phyloP scores from a whole-genome alignment of 208 protist genomes.

The Trichomonas gallinae region DNA sequence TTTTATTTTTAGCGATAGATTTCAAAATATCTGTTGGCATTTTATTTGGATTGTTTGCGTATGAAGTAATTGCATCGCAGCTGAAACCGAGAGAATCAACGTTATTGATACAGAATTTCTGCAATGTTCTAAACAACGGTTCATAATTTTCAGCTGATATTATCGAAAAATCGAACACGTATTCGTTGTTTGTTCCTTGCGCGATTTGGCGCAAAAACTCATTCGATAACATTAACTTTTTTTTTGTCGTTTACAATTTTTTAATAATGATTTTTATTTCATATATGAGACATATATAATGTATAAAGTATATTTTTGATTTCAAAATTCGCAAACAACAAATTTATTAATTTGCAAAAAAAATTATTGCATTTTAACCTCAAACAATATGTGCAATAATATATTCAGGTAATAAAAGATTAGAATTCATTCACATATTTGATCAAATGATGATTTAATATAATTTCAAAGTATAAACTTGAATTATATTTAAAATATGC shows the following conservation, averaged over 20 bases:
- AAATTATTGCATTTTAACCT: too few species aligned
- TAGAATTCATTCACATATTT: too few species aligned
- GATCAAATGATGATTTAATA: too few species aligned
- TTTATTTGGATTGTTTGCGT: background rate
- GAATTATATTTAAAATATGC: too few species aligned
- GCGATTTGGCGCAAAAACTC: background rate
- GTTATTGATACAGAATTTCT: background rate
- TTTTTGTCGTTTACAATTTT: background rate
- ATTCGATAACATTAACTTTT: background rate
- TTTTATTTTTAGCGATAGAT: slow-evolving; percentile 1
- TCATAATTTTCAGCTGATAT: background rate
- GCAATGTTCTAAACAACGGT: background rate
- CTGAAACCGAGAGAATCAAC: background rate
- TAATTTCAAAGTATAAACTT: too few species aligned
- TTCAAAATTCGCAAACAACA: too few species aligned
- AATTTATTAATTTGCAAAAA: too few species aligned
- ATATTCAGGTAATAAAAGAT: too few species aligned
- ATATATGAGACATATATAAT: too few species aligned
- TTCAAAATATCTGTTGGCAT: background rate
- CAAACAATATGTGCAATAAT: too few species aligned
- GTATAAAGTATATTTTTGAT: too few species aligned
- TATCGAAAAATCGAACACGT: background rate
- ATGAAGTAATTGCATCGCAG: background rate
- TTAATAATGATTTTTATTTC: too few species aligned
- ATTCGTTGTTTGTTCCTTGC: background rate